These are phyloP conservation scores for Papiliotrema flavescens DNA, from an alignment of 1,284 basidiomycete species.

Conservation along the genomic window DNA sequence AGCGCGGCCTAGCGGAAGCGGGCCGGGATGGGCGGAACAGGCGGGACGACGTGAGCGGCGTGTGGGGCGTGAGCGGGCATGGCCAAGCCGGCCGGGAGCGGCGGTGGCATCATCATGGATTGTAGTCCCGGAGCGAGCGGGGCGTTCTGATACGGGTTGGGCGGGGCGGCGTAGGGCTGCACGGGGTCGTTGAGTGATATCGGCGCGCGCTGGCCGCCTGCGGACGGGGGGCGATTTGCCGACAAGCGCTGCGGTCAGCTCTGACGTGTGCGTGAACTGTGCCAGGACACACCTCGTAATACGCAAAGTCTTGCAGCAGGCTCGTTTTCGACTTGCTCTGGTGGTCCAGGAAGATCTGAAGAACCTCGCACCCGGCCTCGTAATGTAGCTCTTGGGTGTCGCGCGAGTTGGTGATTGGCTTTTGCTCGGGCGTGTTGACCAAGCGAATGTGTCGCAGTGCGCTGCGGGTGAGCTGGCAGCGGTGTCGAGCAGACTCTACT, in stretches of 20 bases:
- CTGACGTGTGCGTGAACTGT: background rate
- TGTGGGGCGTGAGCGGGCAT: constrained; percentile 1
- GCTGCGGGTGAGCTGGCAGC: constrained; percentile 6
- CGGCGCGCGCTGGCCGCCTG: background rate
- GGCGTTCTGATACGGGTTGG: background rate
- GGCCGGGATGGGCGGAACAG: constrained; percentile 25
- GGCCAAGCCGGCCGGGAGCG: background rate
- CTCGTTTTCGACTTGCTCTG: constrained; percentile 74
- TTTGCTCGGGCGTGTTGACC: constrained; percentile 92
- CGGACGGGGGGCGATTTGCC: constrained; percentile 3
- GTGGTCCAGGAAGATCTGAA: constrained; percentile 87
- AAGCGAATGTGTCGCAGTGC: constrained; percentile 41
- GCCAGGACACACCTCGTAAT: constrained; percentile 68
- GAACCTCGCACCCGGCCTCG: constrained; percentile 90
- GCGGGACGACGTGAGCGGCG: constrained; percentile 14
- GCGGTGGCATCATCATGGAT: background rate
- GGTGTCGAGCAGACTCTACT: constrained; percentile 54
- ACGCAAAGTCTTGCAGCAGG: constrained; percentile 87
- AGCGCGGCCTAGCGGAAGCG: constrained; percentile 21
- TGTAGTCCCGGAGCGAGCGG: too few species aligned
- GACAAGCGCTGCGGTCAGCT: constrained; percentile 1
- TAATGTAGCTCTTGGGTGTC: constrained; percentile 76
- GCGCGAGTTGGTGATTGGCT: constrained; percentile 86
- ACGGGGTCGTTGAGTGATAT: background rate
- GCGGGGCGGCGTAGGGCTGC: background rate